Percentiles rank a stretch among this genome's conserved stretches.
Evolutionary conservation across 208 protist genomes (phyloP).

Genomic region (Crithidia mellificae): DNA sequence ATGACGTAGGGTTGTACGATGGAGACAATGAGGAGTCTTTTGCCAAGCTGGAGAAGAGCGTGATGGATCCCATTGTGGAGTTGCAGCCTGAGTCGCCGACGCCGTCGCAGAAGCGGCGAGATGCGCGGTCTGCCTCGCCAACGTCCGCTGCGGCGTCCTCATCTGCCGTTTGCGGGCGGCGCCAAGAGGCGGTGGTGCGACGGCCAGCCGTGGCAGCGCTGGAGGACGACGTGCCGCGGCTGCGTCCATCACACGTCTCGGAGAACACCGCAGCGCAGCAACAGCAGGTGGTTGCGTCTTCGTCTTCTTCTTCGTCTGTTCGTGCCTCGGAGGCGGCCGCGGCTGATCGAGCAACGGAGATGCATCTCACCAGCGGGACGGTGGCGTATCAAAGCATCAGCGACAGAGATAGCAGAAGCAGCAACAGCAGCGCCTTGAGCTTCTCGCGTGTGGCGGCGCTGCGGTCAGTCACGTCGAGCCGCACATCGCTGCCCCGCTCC

Average conservation of each 20-base stretch:
- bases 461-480: constrained; percentile 5
- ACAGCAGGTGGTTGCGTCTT: too few species aligned
- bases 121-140: not conserved
- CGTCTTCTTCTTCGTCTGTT: not conserved
- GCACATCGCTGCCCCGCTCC: constrained; percentile 7
- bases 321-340: not conserved
- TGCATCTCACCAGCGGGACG: constrained; percentile 5
- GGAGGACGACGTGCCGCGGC: constrained; percentile 14
- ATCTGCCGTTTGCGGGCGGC: too few species aligned
- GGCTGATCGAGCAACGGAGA: not conserved
- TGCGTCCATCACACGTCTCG: constrained; percentile 24
- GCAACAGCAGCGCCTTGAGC: not conserved
- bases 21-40: not conserved
- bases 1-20: too few species aligned
- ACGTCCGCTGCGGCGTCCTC: not conserved
- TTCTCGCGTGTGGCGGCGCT: not conserved
- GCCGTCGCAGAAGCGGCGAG: not conserved
- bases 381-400: not conserved
- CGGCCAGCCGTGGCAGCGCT: not conserved
- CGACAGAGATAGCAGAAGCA: not conserved
- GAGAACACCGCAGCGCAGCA: not conserved
- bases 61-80: not conserved
- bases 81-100: not conserved
- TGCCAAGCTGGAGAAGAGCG: constrained; percentile 5
- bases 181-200: not conserved